Conservation (phyloP, 2,329 filamentous ascomycete genomes). For the Colletotrichum falcatum region DNA sequence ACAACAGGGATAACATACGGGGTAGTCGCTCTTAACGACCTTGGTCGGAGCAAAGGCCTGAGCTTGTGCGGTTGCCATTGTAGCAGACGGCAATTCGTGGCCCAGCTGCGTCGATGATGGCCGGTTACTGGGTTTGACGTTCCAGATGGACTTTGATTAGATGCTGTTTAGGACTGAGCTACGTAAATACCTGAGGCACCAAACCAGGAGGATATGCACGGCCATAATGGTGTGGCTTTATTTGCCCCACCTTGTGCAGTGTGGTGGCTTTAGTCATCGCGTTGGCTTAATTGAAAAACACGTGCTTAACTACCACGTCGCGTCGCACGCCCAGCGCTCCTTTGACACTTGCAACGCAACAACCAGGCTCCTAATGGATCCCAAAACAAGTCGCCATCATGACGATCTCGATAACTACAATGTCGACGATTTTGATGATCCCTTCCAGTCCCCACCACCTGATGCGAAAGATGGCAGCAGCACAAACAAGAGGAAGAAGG, state of each 20-base stretch:
- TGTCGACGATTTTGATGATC: slow-evolving; percentile 63
- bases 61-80: slow-evolving; percentile 46
- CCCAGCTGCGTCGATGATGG: slow-evolving; percentile 27
- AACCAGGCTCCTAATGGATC: slow-evolving; percentile 6
- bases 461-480: slow-evolving; percentile 49
- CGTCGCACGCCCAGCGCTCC: background rate
- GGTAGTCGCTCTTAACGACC: slow-evolving; percentile 84
- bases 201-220: background rate
- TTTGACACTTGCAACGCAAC: background rate
- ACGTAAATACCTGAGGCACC: slow-evolving; percentile 20
- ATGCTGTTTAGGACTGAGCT: slow-evolving; percentile 24
- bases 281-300: slow-evolving; percentile 11
- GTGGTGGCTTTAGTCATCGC: no score
- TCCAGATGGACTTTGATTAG: slow-evolving; percentile 10
- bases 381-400: slow-evolving; percentile 56
- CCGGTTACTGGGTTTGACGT: background rate
- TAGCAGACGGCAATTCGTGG: slow-evolving; percentile 32
- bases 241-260: no score
- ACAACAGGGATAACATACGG: slow-evolving; percentile 69
- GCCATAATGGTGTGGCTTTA: background rate
- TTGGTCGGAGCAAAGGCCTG: slow-evolving; percentile 74
- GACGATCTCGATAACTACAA: slow-evolving; percentile 84
- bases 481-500: slow-evolving; percentile 61
- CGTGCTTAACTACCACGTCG: slow-evolving; percentile 3
- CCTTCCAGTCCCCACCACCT: slow-evolving; percentile 61